Evolutionary conservation across 208 protist genomes (phyloP).

Genomic region (Strigomonas galati): DNA sequence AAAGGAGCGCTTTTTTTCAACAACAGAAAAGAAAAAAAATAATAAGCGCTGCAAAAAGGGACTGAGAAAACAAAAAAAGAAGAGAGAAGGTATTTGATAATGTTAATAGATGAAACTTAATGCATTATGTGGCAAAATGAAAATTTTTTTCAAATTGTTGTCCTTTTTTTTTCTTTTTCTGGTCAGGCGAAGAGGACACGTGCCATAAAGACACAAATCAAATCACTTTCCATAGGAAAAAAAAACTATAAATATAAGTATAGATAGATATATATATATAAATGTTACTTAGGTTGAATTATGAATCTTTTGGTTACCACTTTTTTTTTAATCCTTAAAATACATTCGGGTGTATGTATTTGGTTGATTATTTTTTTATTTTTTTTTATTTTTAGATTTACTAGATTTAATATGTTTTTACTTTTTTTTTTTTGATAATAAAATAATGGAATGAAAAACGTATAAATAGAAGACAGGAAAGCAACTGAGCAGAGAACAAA

Average conservation of each 20-base stretch:
- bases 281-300: not conserved
- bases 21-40: not conserved
- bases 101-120: slow-evolving; percentile 6
- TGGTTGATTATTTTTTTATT: too few relatives aligned
- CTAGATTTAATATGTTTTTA: too few relatives aligned
- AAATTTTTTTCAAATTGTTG: not conserved
- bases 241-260: not conserved
- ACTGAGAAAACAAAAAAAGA: not conserved
- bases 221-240: too few relatives aligned
- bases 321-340: not conserved
- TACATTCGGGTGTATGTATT: too few relatives aligned
- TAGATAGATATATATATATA: not conserved
- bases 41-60: too few relatives aligned
- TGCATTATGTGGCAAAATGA: not conserved
- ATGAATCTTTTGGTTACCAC: not conserved
- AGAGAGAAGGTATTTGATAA: too few relatives aligned
- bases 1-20: not conserved
- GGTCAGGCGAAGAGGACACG: too few relatives aligned
- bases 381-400: too few relatives aligned
- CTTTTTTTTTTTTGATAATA: slow-evolving; percentile 4
- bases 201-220: too few relatives aligned
- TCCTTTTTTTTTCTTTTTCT: not conserved
- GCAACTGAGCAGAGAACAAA: not conserved
- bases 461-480: not conserved
- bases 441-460: not conserved